Percentiles rank a stretch among this genome's conserved stretches.
These are phyloP conservation scores for Lasiosphaeria miniovina DNA, from an alignment of 495 filamentous ascomycete species.

Conservation along the genomic window DNA sequence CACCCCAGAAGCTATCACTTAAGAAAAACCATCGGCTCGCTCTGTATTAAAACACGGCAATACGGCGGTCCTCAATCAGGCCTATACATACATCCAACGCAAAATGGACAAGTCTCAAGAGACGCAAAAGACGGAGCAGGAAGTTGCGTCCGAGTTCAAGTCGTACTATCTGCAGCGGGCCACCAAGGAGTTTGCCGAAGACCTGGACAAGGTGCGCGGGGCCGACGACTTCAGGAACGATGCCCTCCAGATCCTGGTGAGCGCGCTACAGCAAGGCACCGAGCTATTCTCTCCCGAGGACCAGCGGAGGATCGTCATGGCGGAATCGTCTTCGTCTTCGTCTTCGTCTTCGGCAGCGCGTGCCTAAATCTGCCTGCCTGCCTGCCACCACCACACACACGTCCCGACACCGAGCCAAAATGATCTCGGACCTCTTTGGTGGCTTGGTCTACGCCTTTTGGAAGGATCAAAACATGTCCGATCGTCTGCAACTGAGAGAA, in stretches of 20 bases:
- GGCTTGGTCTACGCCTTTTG: too few relatives aligned
- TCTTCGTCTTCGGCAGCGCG: too few relatives aligned
- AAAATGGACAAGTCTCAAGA: constrained; percentile 10
- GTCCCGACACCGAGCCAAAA: too few relatives aligned
- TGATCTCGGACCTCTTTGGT: too few relatives aligned
- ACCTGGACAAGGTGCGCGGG: constrained; percentile 62
- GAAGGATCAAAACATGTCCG: too few relatives aligned
- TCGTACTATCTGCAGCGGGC: constrained; percentile 62
- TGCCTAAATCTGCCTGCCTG: background rate
- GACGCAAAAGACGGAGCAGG: constrained; percentile 29
- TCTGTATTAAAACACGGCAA: too few relatives aligned
- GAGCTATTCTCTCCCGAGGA: constrained; percentile 45
- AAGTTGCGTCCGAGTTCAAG: constrained; percentile 49
- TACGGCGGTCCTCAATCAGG: background rate
- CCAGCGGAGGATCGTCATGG: constrained; percentile 37
- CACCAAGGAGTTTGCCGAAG: constrained; percentile 67
- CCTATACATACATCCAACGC: background rate
- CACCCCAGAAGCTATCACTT: too few relatives aligned
- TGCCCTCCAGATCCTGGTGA: constrained; percentile 59
- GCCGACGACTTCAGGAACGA: constrained; percentile 66
- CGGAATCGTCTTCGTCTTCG: background rate
- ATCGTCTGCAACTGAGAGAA: too few relatives aligned
- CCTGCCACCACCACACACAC: background rate
- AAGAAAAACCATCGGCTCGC: too few relatives aligned
- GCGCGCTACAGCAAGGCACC: constrained; percentile 63